phyloP scores from a whole-genome alignment of 176 grass and related monocot species.

The Triticum aestivum region DNA sequence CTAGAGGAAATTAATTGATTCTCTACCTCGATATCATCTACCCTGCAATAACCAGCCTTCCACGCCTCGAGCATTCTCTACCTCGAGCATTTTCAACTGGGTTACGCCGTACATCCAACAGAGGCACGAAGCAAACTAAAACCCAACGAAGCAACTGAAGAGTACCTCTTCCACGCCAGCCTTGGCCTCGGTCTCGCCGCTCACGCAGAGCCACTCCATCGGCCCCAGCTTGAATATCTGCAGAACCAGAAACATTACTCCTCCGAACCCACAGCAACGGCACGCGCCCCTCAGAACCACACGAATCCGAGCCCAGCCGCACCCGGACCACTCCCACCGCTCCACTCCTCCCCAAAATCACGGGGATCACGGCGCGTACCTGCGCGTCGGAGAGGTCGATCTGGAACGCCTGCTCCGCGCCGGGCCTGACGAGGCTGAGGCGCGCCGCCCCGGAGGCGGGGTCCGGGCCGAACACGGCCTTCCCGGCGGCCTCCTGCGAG shows the following conservation, averaged over 20 bases:
- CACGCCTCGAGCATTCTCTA: too few species aligned
- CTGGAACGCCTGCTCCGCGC: constrained; percentile 27
- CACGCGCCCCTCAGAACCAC: background rate
- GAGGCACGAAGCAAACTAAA: background rate
- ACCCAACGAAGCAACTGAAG: background rate
- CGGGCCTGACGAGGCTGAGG: constrained; percentile 38
- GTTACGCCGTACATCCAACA: background rate
- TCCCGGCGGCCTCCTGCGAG: constrained; percentile 23
- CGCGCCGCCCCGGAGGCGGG: constrained; percentile 33
- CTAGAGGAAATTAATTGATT: background rate
- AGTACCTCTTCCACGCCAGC: constrained; percentile 61
- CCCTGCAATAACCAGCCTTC: background rate
- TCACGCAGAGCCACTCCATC: constrained; percentile 72
- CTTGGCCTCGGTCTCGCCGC: constrained; percentile 50
- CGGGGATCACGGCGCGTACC: constrained; percentile 43
- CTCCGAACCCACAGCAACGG: background rate
- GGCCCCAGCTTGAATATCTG: constrained; percentile 75
- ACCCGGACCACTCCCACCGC: background rate
- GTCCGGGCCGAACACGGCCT: constrained; percentile 45
- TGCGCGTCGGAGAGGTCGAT: constrained; percentile 68
- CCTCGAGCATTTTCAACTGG: background rate
- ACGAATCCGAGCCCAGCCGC: background rate
- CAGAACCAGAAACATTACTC: constrained; percentile 22
- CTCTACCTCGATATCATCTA: background rate
- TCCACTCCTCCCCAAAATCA: constrained; percentile 28